Base-by-base conservation (phyloP, 2,329 filamentous ascomycete species). In the Arthrocladium fulminans region DNA sequence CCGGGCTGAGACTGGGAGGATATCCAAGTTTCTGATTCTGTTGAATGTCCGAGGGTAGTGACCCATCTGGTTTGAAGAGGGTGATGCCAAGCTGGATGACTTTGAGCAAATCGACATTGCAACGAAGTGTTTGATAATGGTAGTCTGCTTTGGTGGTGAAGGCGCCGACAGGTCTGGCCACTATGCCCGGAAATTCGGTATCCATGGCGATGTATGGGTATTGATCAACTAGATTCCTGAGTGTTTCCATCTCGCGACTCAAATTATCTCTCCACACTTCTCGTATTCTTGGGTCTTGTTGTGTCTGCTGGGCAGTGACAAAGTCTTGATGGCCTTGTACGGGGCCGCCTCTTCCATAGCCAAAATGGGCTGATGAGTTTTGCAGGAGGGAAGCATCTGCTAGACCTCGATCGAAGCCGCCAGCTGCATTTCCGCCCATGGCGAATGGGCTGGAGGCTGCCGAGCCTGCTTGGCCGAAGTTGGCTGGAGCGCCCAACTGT, bases 151-250 rank as follows among this genome's bases (percentile, higher is more conserved):
- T 97, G 51, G 86, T 92, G 51, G 85, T 81, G 66, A 98, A 98
- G 48, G 84, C 81, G 42, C 92, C 92, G 76, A 98, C 97, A 1
- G 92, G 92, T 57, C 92, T 80, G 22, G 90, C 88, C 46, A 98
- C 90, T 46, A 98, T 88, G 49, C 92, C 92, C n/a, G 92, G 92
- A 60, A 98, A 98, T 65, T 97, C 90, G 20, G 92, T 96, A 65
- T 98, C 92, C 92, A 98, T 97, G 59, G 89, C 90, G 67, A 98
- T 90, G 64, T 94, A 97, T 35, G 88, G 87, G 66, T 94, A 97
- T 61, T 85, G 86, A 53, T 94, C 86, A 55, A 97, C 81, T 60
- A 97, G 71, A 51, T 85, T 80, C 65, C 90, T 78, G 57, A 98
- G 68, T 43, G 85, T 73, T 7, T 80, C 83, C 84, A 98, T 92